These are phyloP conservation scores for Leucaena leucocephala DNA, from an alignment of 306 rosid species.

Conservation along the genomic window DNA sequence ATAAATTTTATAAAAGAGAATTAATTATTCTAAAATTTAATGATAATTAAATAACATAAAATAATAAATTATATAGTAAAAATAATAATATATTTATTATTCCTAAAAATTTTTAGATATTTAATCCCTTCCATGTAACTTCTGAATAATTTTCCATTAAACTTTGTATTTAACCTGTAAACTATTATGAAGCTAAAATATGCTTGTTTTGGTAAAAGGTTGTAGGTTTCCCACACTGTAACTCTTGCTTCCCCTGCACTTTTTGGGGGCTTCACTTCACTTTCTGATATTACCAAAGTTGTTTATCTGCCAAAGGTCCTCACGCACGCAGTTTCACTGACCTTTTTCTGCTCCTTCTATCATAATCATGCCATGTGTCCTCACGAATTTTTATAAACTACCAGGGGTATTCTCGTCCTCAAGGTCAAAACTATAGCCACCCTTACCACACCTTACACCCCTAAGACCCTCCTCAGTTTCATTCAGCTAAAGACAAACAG, in stretches of 20 bases:
- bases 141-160: too few relatives aligned
- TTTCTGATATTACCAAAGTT: not conserved
- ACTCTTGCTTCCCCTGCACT: not conserved
- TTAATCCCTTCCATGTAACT: too few relatives aligned
- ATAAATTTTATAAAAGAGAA: too few relatives aligned
- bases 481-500: conserved; percentile 53
- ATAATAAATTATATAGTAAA: too few relatives aligned
- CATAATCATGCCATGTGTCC: not conserved
- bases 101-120: too few relatives aligned
- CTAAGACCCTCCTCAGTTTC: conserved; percentile 30
- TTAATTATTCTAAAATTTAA: too few relatives aligned
- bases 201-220: too few relatives aligned
- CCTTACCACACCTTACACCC: conserved; percentile 15
- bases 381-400: not conserved
- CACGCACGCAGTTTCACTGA: not conserved
- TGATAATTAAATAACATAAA: too few relatives aligned
- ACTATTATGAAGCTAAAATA: too few relatives aligned
- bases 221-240: too few relatives aligned
- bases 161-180: too few relatives aligned
- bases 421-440: not conserved
- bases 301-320: not conserved
- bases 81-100: too few relatives aligned
- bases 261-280: not conserved
- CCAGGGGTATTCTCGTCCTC: conserved; percentile 43
- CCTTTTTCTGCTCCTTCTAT: not conserved